Conservation (phyloP, 2,329 filamentous ascomycete species). For the Aspergillus caelatus region DNA sequence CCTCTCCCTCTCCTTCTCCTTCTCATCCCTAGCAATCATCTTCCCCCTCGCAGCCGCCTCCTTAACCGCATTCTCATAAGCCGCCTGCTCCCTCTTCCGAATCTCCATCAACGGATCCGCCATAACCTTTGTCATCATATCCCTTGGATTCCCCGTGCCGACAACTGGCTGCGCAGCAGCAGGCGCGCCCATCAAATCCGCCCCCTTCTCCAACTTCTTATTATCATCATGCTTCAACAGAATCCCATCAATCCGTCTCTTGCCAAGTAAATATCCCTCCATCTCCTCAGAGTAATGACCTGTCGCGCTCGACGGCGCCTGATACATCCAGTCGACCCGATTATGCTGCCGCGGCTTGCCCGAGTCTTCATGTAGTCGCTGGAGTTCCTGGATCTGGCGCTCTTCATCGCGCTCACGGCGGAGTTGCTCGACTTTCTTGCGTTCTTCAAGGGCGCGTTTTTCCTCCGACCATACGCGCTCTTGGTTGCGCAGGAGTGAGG, state of each 20-base stretch:
- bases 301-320: slow-evolving; percentile 74
- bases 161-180: slow-evolving; percentile 15
- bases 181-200: slow-evolving; percentile 27
- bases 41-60: slow-evolving; percentile 41
- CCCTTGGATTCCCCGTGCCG: slow-evolving; percentile 67
- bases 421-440: slow-evolving; percentile 89
- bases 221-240: slow-evolving; percentile 80
- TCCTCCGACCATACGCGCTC: slow-evolving; percentile 88
- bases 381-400: slow-evolving; percentile 86
- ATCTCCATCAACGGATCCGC: slow-evolving; percentile 92
- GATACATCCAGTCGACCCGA: slow-evolving; percentile 98
- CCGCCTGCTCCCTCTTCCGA: slow-evolving; percentile 85
- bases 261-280: slow-evolving; percentile 90
- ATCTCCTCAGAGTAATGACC: slow-evolving; percentile 81
- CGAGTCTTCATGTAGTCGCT: slow-evolving; percentile 83
- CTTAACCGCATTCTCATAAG: slow-evolving; percentile 63
- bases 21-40: slow-evolving; percentile 21
- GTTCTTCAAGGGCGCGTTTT: slow-evolving; percentile 88
- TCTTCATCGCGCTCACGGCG: slow-evolving; percentile 94
- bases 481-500: slow-evolving; percentile 87
- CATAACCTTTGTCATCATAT: slow-evolving; percentile 82
- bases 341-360: slow-evolving; percentile 79
- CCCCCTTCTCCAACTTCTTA: slow-evolving; percentile 77
- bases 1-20: slow-evolving; percentile 19
- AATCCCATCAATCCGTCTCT: slow-evolving; percentile 80